Evolutionary conservation across 495 filamentous ascomycete species (phyloP).

Genomic region (Baudoinia panamericana): DNA sequence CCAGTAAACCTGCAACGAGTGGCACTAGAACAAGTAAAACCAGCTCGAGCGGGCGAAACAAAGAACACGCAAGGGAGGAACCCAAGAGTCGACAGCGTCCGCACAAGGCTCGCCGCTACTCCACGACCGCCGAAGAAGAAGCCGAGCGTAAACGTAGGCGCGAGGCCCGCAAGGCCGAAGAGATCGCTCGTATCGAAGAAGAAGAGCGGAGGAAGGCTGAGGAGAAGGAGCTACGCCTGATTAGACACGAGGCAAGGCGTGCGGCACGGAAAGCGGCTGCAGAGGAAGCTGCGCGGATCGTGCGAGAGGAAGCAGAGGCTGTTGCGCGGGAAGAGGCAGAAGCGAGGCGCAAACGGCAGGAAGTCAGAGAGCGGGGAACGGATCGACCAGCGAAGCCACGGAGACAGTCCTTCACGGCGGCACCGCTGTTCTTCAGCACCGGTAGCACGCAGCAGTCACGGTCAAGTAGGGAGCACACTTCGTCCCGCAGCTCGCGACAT

Average conservation of each 20-base stretch:
- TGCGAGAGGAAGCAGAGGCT: constrained; percentile 6
- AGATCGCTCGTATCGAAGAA: constrained; percentile 2
- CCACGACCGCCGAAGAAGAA: constrained; percentile 9
- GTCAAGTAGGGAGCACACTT: neutral
- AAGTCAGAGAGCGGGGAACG: neutral
- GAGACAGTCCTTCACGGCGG: neutral
- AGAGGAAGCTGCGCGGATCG: constrained; percentile 2
- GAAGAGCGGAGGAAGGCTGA: constrained; percentile 8
- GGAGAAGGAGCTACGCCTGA: constrained; percentile 4
- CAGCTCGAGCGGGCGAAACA: neutral
- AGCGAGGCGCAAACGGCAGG: neutral
- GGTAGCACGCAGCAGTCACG: neutral
- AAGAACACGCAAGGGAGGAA: neutral
- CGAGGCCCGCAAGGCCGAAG: constrained; percentile 9
- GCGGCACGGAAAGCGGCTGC: constrained; percentile 3
- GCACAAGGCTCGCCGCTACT: neutral
- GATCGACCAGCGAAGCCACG: neutral
- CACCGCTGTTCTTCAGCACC: neutral
- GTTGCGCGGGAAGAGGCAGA: neutral
- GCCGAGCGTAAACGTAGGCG: constrained; percentile 7
- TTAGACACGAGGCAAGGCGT: constrained; percentile 5
- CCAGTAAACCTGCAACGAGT: neutral
- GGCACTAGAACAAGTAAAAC: neutral
- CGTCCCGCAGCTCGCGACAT: neutral
- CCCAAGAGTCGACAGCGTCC: constrained; percentile 3